phyloP scores from a whole-genome alignment of 1,139 yeast genomes.

The Torulaspora globosa region DNA sequence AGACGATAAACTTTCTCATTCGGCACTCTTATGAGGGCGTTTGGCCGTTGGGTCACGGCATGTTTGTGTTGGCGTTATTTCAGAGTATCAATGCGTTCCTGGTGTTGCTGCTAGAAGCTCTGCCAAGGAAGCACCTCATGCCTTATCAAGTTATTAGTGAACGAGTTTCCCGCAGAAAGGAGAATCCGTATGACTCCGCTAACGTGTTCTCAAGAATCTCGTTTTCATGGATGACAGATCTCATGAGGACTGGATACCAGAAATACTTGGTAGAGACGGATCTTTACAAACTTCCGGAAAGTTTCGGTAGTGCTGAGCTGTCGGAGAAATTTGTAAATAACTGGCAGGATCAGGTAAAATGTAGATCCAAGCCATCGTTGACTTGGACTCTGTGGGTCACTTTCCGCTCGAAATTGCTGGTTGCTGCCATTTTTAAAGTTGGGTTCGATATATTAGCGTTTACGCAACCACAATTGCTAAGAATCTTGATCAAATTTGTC shows the following conservation, averaged over 20 bases:
- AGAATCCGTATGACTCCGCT: conserved; percentile 73
- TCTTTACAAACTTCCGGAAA: conserved; percentile 73
- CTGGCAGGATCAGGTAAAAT: conserved; percentile 53
- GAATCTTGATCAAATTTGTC: conserved; percentile 73
- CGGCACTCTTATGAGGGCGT: conserved; percentile 41
- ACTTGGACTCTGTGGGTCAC: conserved; percentile 57
- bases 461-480: conserved; percentile 81
- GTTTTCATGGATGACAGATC: conserved; percentile 87
- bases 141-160: conserved; percentile 43
- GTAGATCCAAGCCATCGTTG: conserved; percentile 57
- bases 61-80: conserved; percentile 47
- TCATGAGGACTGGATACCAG: conserved; percentile 80
- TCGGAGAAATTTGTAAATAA: conserved; percentile 49
- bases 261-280: conserved; percentile 72
- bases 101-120: conserved; percentile 52
- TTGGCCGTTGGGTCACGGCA: conserved; percentile 35
- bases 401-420: conserved; percentile 63
- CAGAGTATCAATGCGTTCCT: conserved; percentile 48
- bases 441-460: conserved; percentile 79
- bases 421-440: conserved; percentile 76
- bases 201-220: conserved; percentile 76
- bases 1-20: conserved; percentile 47
- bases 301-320: conserved; percentile 52
- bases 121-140: conserved; percentile 44
- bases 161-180: conserved; percentile 36